Conservation (phyloP, 2,329 filamentous ascomycete species). For the Cladobotryum mycophilum region DNA sequence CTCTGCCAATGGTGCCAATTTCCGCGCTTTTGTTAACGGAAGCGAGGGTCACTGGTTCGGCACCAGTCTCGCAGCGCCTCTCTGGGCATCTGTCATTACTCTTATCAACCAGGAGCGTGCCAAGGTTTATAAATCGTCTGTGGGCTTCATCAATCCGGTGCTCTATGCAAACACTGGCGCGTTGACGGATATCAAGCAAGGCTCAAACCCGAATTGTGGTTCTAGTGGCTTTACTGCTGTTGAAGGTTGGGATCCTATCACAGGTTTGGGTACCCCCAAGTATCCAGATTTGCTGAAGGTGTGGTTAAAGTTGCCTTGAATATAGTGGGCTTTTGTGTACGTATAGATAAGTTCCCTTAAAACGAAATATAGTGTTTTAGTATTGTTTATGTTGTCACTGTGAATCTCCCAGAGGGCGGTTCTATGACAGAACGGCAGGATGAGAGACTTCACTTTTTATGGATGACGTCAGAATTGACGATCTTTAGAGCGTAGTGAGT, state of each 20-base stretch:
- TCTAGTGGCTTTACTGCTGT: slow-evolving; percentile 11
- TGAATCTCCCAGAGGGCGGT: too few species aligned
- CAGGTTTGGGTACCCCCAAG: slow-evolving; percentile 12
- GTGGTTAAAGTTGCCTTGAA: slow-evolving; percentile 6
- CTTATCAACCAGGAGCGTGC: slow-evolving; percentile 17
- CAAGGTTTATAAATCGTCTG: slow-evolving; percentile 26
- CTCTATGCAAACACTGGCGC: slow-evolving; percentile 29
- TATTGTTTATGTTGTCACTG: too few species aligned
- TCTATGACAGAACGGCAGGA: too few species aligned
- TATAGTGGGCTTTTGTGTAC: too few species aligned
- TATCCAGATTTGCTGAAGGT: slow-evolving; percentile 9
- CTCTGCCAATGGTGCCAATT: slow-evolving; percentile 44
- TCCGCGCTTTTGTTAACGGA: slow-evolving; percentile 17
- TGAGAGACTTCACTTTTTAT: too few species aligned
- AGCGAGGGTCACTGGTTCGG: slow-evolving; percentile 10
- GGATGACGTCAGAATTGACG: too few species aligned
- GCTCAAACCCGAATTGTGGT: slow-evolving; percentile 33
- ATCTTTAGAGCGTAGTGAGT: too few species aligned
- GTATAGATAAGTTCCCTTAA: too few species aligned
- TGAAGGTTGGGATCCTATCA: slow-evolving; percentile 13
- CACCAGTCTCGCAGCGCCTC: slow-evolving; percentile 16
- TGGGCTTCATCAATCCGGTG: slow-evolving; percentile 37
- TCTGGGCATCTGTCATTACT: slow-evolving; percentile 17
- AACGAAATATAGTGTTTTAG: too few species aligned
- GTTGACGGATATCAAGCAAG: slow-evolving; percentile 34